Evolutionary conservation across 108 stramenopile species (phyloP).

Genomic region (Skeletonema tropicum): DNA sequence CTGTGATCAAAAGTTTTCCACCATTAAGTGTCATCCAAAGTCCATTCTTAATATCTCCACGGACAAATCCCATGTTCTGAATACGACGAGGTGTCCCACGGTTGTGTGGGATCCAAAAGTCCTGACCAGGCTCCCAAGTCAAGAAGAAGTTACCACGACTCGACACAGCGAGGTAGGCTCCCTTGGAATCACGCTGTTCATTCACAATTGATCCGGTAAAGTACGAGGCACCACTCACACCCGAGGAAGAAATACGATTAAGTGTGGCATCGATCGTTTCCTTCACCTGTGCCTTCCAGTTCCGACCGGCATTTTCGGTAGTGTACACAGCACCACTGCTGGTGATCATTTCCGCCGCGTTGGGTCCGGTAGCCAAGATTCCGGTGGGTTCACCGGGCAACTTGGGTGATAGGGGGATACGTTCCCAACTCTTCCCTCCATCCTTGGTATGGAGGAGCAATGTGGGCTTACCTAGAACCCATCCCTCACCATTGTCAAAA

Average conservation of each 20-base stretch:
- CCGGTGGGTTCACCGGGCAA: conserved; percentile 94
- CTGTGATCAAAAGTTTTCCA: conserved; percentile 81
- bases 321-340: conserved; percentile 90
- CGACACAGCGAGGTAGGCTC: conserved; percentile 90
- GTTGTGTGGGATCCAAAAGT: conserved; percentile 99
- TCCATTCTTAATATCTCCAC: conserved; percentile 90
- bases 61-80: conserved; percentile 97
- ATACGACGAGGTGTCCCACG: conserved; percentile 94
- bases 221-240: conserved; percentile 94
- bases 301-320: conserved; percentile 94
- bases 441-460: conserved; percentile 95
- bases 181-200: conserved; percentile 83
- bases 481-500: conserved; percentile 92
- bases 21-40: conserved; percentile 98
- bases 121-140: conserved; percentile 96
- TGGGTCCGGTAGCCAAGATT: conserved; percentile 86
- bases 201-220: conserved; percentile 93
- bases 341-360: conserved; percentile 96
- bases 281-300: conserved; percentile 98
- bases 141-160: conserved; percentile 98
- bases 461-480: conserved; percentile 96
- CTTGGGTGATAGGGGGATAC: conserved; percentile 97
- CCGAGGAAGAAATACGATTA: conserved; percentile 89
- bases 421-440: conserved; percentile 93
- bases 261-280: conserved; percentile 98